Evolutionary conservation across 768 basidiomycete genomes (phyloP).

Genomic region (Filobasidium wieringae): DNA sequence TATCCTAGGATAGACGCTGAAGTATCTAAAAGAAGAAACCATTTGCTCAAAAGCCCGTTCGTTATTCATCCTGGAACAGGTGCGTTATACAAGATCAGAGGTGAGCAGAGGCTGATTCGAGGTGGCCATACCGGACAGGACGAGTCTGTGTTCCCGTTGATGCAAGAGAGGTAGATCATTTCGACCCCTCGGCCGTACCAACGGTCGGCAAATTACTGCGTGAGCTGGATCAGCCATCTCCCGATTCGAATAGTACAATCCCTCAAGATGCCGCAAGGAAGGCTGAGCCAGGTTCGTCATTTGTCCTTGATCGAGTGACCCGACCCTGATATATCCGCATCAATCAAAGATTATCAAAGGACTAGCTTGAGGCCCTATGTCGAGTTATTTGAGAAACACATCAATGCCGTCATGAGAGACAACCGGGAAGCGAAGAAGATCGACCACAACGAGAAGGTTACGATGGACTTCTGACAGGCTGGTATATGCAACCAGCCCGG

Average conservation of each 20-base stretch:
- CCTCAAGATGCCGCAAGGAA: constrained; percentile 2
- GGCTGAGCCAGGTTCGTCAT: constrained; percentile 18
- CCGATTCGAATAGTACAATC: no score
- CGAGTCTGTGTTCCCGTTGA: constrained; percentile 89
- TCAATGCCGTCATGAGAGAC: constrained; percentile 37
- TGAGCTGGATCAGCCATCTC: constrained; percentile 52
- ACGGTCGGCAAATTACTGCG: constrained; percentile 70
- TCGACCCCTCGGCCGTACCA: constrained; percentile 75
- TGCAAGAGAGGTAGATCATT: constrained; percentile 58
- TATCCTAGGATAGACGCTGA: constrained; percentile 95
- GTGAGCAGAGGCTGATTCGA: not conserved
- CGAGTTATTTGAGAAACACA: constrained; percentile 74
- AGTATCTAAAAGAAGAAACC: constrained; percentile 93
- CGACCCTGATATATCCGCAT: not conserved
- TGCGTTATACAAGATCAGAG: constrained; percentile 17
- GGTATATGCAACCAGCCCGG: not conserved
- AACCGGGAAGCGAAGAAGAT: constrained; percentile 19
- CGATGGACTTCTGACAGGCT: constrained; percentile 9
- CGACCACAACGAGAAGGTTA: not conserved
- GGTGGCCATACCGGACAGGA: constrained; percentile 48
- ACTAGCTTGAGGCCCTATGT: constrained; percentile 84
- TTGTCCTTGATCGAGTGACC: no score
- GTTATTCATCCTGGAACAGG: constrained; percentile 88
- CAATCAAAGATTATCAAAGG: constrained; percentile 57
- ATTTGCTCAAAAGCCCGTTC: constrained; percentile 94